Conservation (phyloP, 441 rosid species). For the Croton laevigatus region DNA sequence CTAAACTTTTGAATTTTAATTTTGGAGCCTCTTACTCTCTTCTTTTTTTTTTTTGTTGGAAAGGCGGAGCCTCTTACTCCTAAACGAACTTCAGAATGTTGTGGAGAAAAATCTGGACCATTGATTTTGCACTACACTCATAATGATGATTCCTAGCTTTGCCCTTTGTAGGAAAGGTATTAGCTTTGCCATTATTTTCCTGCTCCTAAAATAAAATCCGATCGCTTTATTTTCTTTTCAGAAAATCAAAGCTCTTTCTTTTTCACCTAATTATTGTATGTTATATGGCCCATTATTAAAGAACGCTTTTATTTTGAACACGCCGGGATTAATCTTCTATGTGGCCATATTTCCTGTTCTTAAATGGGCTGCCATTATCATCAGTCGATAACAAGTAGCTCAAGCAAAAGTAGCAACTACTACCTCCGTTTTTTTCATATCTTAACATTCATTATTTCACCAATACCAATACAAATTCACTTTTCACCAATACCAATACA, state of each 20-base stretch:
- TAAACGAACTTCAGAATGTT: background rate
- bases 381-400: background rate
- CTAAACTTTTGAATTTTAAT: slow-evolving; percentile 26
- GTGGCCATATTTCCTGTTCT: background rate
- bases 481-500: no score
- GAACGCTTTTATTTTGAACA: slow-evolving; percentile 3
- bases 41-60: no score
- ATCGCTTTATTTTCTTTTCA: background rate
- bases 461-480: no score
- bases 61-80: background rate
- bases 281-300: background rate
- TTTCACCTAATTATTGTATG: no score
- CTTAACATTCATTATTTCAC: no score
- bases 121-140: background rate
- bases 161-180: background rate
- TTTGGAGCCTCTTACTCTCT: slow-evolving; percentile 1
- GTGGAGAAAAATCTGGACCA: slow-evolving; percentile 1
- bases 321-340: background rate
- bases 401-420: background rate
- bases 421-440: no score
- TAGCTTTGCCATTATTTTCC: background rate
- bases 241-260: background rate
- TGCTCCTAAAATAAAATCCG: background rate
- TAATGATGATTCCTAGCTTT: background rate
- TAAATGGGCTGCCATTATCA: background rate